These are phyloP conservation scores for Sphenostylis stenocarpa DNA, from an alignment of 306 rosid genomes.

Conservation along the genomic window DNA sequence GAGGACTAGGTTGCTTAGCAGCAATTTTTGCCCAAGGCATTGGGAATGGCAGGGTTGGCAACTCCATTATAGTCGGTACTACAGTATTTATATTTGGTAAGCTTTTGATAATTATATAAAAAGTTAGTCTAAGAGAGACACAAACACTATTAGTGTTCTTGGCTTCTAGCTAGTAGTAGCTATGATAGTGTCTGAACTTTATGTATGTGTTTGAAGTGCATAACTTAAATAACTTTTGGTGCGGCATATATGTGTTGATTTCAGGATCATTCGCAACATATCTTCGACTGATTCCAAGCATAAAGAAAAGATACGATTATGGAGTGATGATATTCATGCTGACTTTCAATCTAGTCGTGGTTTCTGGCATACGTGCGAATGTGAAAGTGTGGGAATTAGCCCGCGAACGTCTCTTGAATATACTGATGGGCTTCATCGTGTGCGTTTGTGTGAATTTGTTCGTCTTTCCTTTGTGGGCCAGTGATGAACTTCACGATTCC, in stretches of 20 bases:
- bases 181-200: background rate
- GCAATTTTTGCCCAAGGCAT: constrained; percentile 61
- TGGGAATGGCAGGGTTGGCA: constrained; percentile 60
- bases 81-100: constrained; percentile 65
- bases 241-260: background rate
- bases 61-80: constrained; percentile 49
- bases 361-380: constrained; percentile 62
- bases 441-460: constrained; percentile 62
- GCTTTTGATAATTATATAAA: background rate
- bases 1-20: constrained; percentile 68
- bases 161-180: no score
- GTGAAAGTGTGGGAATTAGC: constrained; percentile 60
- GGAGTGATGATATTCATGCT: constrained; percentile 71
- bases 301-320: constrained; percentile 82
- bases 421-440: constrained; percentile 63
- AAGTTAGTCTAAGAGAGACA: no score
- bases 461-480: constrained; percentile 79
- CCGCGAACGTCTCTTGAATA: constrained; percentile 61
- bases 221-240: background rate
- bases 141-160: no score
- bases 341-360: constrained; percentile 76
- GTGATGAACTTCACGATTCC: constrained; percentile 85
- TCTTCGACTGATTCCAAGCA: constrained; percentile 51
- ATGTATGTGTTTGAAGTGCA: background rate
- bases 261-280: constrained; percentile 69